Evolutionary conservation across 2,329 filamentous ascomycete species (phyloP).

Genomic region (Proliferodiscus dingleyae): DNA sequence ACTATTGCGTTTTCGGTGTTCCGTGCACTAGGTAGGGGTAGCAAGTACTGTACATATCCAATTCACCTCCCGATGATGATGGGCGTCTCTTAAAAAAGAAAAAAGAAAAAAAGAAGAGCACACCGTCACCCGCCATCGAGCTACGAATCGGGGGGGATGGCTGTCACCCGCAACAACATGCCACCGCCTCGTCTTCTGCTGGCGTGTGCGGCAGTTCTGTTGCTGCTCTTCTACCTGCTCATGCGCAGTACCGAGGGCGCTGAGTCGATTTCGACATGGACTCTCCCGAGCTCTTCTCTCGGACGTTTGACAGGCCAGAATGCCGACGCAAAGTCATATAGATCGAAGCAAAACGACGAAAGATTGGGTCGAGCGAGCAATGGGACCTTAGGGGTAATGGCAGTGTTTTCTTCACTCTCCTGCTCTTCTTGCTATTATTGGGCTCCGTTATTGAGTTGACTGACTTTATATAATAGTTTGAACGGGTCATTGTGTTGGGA

Average conservation of each 20-base stretch:
- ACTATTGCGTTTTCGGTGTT: no score
- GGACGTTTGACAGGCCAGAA: not conserved
- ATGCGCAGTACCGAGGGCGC: not conserved
- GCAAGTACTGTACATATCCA: no score
- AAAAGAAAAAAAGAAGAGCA: no score
- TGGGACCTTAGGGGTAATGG: not conserved
- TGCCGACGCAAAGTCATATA: not conserved
- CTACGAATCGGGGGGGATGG: no score
- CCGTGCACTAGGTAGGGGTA: no score
- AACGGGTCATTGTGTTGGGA: slow-evolving; percentile 43
- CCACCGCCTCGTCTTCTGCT: not conserved
- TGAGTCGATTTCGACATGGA: not conserved
- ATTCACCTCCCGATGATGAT: no score
- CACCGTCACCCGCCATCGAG: no score
- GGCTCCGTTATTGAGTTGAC: not conserved
- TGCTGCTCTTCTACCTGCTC: not conserved
- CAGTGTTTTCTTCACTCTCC: not conserved
- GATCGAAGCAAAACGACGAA: not conserved
- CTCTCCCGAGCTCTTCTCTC: no score
- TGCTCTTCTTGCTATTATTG: not conserved
- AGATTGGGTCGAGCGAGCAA: not conserved
- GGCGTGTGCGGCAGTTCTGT: not conserved
- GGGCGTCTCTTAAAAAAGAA: no score
- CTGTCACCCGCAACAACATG: not conserved
- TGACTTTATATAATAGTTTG: slow-evolving; percentile 25